phyloP scores from a whole-genome alignment of 108 stramenopile species.

The Schizochytrium sp. region DNA sequence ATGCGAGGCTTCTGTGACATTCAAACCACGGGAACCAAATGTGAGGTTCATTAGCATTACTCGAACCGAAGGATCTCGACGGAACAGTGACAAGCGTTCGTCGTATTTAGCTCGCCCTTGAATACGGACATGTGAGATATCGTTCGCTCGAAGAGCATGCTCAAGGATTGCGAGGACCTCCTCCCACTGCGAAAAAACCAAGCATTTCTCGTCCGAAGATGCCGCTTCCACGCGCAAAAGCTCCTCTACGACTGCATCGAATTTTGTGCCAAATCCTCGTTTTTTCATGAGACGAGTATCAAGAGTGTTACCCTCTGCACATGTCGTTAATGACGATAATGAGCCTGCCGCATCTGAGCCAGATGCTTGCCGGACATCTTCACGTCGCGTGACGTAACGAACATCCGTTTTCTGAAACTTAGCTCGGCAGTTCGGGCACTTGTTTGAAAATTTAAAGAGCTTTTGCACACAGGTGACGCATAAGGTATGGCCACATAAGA shows the following conservation, averaged over 20 bases:
- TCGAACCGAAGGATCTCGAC: constrained; percentile 75
- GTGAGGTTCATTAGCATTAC: constrained; percentile 76
- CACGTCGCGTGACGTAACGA: neutral
- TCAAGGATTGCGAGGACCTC: constrained; percentile 71
- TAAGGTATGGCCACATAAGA: constrained; percentile 10
- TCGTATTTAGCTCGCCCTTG: constrained; percentile 73
- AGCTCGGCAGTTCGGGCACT: constrained; percentile 50
- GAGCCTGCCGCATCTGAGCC: neutral
- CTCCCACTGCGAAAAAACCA: constrained; percentile 77
- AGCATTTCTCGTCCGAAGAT: constrained; percentile 63
- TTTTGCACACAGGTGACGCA: constrained; percentile 19
- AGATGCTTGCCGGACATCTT: neutral
- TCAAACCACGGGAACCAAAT: constrained; percentile 76
- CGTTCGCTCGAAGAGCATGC: constrained; percentile 7
- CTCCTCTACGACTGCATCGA: constrained; percentile 25
- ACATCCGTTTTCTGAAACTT: neutral
- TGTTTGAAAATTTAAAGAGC: neutral
- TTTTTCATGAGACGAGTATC: neutral
- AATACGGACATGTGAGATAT: constrained; percentile 65
- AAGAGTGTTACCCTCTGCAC: neutral
- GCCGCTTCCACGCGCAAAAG: neutral
- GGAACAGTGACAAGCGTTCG: constrained; percentile 71
- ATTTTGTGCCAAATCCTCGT: constrained; percentile 27
- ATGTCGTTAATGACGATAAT: neutral
- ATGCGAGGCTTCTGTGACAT: constrained; percentile 78